Evolutionary conservation across 306 rosid genomes (phyloP).

Genomic region (Alnus rubra): DNA sequence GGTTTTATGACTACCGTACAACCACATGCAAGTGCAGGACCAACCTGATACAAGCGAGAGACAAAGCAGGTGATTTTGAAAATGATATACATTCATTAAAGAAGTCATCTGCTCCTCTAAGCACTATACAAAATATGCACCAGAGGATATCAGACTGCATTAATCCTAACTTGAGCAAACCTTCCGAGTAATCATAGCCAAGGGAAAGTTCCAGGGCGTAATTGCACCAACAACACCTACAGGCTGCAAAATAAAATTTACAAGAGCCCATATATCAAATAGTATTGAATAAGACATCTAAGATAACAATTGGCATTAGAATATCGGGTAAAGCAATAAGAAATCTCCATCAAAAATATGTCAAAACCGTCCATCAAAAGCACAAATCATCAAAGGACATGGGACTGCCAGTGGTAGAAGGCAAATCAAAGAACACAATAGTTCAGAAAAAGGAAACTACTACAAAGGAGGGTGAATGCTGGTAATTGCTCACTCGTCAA

Average conservation of each 20-base stretch:
- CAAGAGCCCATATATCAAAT: background rate
- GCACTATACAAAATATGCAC: conserved; percentile 11
- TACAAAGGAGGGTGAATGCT: background rate
- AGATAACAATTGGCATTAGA: background rate
- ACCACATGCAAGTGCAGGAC: conserved; percentile 99
- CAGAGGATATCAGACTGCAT: conserved; percentile 23
- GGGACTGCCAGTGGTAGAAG: background rate
- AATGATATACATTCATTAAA: conserved; percentile 5
- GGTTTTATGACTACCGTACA: conserved; percentile 96
- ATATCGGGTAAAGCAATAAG: background rate
- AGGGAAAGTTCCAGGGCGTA: conserved; percentile 96
- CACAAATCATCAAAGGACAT: background rate
- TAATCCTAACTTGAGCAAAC: conserved; percentile 39
- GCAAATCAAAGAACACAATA: background rate
- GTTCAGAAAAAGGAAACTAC: background rate
- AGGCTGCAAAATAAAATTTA: conserved; percentile 62
- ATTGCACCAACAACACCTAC: conserved; percentile 97
- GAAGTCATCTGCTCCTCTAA: conserved; percentile 15
- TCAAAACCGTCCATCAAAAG: background rate
- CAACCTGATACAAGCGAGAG: conserved; percentile 61
- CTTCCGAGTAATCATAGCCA: conserved; percentile 98
- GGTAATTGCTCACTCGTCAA: background rate
- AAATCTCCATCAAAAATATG: background rate
- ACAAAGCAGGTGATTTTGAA: conserved; percentile 22
- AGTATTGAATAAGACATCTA: background rate